Conservation (phyloP, 192 early-diverging fungal genomes). For the Coemansia sp. region DNA sequence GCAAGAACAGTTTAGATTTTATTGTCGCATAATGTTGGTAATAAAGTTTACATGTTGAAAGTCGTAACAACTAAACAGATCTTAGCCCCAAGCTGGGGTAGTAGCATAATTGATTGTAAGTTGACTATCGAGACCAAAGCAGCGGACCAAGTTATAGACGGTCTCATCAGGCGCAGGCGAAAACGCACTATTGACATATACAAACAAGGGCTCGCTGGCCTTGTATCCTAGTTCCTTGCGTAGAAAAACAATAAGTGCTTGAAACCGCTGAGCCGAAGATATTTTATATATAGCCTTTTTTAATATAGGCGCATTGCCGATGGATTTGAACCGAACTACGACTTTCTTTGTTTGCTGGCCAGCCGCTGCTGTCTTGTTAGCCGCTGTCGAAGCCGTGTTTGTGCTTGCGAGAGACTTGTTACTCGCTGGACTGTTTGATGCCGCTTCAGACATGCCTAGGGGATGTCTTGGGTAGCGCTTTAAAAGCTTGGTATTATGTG, state of each 20-base stretch:
- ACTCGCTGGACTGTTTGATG: not conserved
- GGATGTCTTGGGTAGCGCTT: too few relatives aligned
- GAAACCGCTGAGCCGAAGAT: slow-evolving; percentile 75
- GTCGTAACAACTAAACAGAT: too few relatives aligned
- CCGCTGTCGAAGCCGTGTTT: slow-evolving; percentile 3
- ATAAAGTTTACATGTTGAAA: too few relatives aligned
- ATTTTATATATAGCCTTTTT: slow-evolving; percentile 87
- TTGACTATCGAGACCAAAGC: slow-evolving; percentile 76
- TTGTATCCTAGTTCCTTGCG: slow-evolving; percentile 77
- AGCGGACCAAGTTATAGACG: slow-evolving; percentile 75
- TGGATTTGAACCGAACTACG: slow-evolving; percentile 78
- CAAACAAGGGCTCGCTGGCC: slow-evolving; percentile 73
- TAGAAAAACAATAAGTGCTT: slow-evolving; percentile 80
- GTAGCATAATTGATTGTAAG: slow-evolving; percentile 91
- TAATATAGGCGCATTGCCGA: slow-evolving; percentile 87
- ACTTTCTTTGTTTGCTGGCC: slow-evolving; percentile 48
- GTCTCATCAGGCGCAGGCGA: slow-evolving; percentile 90
- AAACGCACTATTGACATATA: slow-evolving; percentile 94
- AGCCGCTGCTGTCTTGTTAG: slow-evolving; percentile 6
- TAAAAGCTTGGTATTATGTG: too few relatives aligned
- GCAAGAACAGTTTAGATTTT: too few relatives aligned
- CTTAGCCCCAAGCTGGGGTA: slow-evolving; percentile 87
- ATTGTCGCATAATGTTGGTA: too few relatives aligned
- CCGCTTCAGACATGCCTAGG: not conserved
- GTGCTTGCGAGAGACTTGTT: not conserved